phyloP scores from a whole-genome alignment of 2,329 filamentous ascomycete genomes.

The Davidsoniella australis region DNA sequence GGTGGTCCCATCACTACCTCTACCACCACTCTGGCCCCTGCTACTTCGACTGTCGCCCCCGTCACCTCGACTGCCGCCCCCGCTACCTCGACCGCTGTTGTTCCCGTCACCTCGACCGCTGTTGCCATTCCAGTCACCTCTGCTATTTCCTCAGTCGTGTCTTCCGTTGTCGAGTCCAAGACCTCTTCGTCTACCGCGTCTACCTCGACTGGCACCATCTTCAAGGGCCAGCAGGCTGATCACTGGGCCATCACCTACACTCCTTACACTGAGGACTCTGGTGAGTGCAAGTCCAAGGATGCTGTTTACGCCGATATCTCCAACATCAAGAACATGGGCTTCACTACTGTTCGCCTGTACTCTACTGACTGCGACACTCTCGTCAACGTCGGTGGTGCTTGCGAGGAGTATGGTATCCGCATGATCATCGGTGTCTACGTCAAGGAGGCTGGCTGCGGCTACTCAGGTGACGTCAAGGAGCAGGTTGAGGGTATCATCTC shows the following conservation, averaged over 20 bases:
- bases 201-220: conserved; percentile 16
- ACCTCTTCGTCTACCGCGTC: conserved; percentile 13
- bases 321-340: conserved; percentile 46
- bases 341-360: conserved; percentile 65
- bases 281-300: conserved; percentile 46
- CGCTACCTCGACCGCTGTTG: conserved; percentile 16
- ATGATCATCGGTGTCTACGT: conserved; percentile 84
- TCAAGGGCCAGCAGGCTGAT: conserved; percentile 27
- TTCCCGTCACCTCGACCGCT: conserved; percentile 15
- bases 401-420: conserved; percentile 48
- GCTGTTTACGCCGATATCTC: conserved; percentile 44
- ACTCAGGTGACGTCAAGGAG: conserved; percentile 44
- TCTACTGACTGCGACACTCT: conserved; percentile 80
- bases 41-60: conserved; percentile 16
- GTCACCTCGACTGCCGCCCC: conserved; percentile 18
- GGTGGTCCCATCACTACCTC: conserved; percentile 16
- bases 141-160: conserved; percentile 13
- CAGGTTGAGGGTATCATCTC: conserved; percentile 58
- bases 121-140: conserved; percentile 15
- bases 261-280: conserved; percentile 42
- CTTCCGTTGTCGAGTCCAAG: conserved; percentile 16
- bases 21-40: conserved; percentile 18
- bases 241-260: conserved; percentile 70
- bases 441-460: conserved; percentile 42
- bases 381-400: conserved; percentile 54